phyloP scores from a whole-genome alignment of 164 flowering plant genomes.

The Nymphaea thermarum region DNA sequence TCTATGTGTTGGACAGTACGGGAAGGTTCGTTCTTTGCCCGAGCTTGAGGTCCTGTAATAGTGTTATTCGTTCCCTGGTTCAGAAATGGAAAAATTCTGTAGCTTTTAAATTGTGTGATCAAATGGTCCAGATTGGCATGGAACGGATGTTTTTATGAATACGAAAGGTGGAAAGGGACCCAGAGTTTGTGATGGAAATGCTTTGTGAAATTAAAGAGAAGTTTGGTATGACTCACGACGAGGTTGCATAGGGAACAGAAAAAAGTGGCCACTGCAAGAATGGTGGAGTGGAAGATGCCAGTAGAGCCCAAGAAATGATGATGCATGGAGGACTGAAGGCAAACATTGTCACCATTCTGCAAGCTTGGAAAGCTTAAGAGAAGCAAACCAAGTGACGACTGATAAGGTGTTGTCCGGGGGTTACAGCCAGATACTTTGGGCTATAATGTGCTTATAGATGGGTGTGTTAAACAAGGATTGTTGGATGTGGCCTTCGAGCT shows the following conservation, averaged over 20 bases:
- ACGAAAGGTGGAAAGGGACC: constrained; percentile 44
- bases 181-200: constrained; percentile 24
- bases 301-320: constrained; percentile 57
- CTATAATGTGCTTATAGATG: constrained; percentile 59
- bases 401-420: constrained; percentile 34
- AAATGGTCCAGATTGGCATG: constrained; percentile 47
- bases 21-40: constrained; percentile 48
- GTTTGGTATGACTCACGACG: constrained; percentile 33
- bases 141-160: constrained; percentile 56
- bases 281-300: constrained; percentile 65
- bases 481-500: constrained; percentile 40
- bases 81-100: constrained; percentile 20
- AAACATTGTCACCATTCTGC: constrained; percentile 60
- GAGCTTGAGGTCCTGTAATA: constrained; percentile 72
- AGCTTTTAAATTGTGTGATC: constrained; percentile 47
- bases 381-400: constrained; percentile 38
- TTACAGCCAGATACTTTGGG: constrained; percentile 62
- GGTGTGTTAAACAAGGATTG: constrained; percentile 46
- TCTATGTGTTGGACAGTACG: constrained; percentile 84
- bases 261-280: constrained; percentile 54
- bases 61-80: constrained; percentile 61
- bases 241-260: constrained; percentile 53
- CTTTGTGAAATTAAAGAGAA: constrained; percentile 30
- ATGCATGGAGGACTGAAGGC: constrained; percentile 42
- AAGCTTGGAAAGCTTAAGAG: constrained; percentile 38